These are phyloP conservation scores for Cladophialophora carrionii DNA, from an alignment of 2,329 filamentous ascomycete species.

Conservation along the genomic window DNA sequence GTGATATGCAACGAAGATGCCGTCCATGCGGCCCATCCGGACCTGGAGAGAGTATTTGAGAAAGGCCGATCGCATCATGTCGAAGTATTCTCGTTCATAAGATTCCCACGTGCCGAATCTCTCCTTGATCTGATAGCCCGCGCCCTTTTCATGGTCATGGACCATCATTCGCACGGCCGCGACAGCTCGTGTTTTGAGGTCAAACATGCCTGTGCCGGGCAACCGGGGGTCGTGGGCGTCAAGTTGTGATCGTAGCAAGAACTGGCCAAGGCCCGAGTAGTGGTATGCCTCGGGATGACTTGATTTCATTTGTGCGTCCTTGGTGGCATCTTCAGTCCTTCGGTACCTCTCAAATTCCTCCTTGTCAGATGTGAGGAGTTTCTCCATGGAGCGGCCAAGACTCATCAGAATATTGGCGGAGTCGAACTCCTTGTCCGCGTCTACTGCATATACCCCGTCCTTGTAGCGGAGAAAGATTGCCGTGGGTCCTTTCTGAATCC, in stretches of 20 bases:
- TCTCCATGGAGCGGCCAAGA: conserved; percentile 95
- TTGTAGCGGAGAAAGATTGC: conserved; percentile 82
- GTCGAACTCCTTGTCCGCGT: conserved; percentile 92
- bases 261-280: conserved; percentile 82
- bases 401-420: conserved; percentile 83
- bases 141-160: conserved; percentile 68
- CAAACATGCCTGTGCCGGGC: conserved; percentile 91
- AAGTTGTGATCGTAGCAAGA: conserved; percentile 92
- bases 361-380: conserved; percentile 80
- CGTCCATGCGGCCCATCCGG: conserved; percentile 97
- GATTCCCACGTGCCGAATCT: conserved; percentile 82
- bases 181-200: conserved; percentile 92
- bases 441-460: conserved; percentile 87
- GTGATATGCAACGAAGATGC: conserved; percentile 95
- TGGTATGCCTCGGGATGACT: conserved; percentile 75
- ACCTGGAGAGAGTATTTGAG: conserved; percentile 97
- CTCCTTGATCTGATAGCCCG: conserved; percentile 82
- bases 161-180: conserved; percentile 89
- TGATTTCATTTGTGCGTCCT: conserved; percentile 46
- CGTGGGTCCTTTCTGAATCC: conserved; percentile 70
- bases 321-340: conserved; percentile 67
- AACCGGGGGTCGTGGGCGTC: conserved; percentile 85
- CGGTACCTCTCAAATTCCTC: conserved; percentile 86
- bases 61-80: conserved; percentile 94
- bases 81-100: conserved; percentile 92